Conservation (phyloP, 139 green algal species). For the Picochlorum costavermella region DNA sequence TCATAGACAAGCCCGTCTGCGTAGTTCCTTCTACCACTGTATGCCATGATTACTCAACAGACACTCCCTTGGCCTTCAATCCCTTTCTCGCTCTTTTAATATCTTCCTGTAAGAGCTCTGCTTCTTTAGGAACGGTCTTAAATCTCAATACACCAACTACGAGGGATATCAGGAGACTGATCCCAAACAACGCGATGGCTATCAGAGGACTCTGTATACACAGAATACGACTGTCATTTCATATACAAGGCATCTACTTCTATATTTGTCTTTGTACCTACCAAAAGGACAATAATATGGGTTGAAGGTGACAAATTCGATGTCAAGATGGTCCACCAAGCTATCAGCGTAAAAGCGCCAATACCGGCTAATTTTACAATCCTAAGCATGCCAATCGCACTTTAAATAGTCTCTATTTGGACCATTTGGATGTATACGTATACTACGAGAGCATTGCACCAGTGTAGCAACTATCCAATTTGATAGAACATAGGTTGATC, state of each 20-base stretch:
- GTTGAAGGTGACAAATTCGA: background rate
- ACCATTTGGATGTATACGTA: too few relatives aligned
- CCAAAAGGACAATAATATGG: background rate
- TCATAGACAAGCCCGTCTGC: conserved; percentile 20
- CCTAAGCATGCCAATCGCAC: background rate
- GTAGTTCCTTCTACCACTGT: conserved; percentile 14
- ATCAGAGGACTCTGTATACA: conserved; percentile 30
- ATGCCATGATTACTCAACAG: background rate
- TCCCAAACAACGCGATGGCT: conserved; percentile 16
- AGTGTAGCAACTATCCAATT: too few relatives aligned
- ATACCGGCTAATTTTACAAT: background rate
- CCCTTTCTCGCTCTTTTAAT: conserved; percentile 7
- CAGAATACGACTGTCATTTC: background rate
- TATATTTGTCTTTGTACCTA: too few relatives aligned
- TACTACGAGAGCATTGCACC: too few relatives aligned
- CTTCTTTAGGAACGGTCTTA: conserved; percentile 38
- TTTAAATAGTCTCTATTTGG: background rate
- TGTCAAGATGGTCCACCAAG: background rate
- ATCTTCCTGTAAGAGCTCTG: conserved; percentile 31
- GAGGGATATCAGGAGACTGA: conserved; percentile 26
- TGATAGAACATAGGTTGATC: too few relatives aligned
- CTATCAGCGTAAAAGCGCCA: background rate
- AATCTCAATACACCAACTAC: conserved; percentile 41
- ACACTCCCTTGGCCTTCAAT: background rate
- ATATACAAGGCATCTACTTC: background rate